Conservation (phyloP, 2,329 filamentous ascomycete genomes). For the Botrytis tulipae region DNA sequence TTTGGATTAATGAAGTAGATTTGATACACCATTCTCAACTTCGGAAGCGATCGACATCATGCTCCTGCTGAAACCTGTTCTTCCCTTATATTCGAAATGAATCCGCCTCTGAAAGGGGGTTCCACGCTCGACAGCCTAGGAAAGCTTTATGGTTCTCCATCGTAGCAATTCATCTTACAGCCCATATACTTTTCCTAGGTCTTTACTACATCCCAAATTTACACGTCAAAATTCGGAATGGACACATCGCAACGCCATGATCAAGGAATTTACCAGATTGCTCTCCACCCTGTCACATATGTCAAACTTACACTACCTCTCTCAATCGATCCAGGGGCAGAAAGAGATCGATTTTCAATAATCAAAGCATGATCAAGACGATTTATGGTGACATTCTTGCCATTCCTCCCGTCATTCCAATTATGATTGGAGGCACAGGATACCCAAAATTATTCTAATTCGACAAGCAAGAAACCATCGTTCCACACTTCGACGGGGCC, state of each 20-base stretch:
- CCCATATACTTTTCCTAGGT: background rate
- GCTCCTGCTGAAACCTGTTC: background rate
- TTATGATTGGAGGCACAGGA: slow-evolving; percentile 34
- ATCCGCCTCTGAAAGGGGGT: background rate
- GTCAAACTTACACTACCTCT: background rate
- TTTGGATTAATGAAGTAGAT: background rate
- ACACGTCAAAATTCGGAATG: background rate
- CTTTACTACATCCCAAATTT: background rate
- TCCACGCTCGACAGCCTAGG: background rate
- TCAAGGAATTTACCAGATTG: background rate
- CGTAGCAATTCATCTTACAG: background rate
- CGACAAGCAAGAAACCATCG: slow-evolving; percentile 28
- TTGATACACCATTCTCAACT: background rate
- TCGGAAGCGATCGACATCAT: too few species aligned
- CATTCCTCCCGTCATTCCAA: too few species aligned
- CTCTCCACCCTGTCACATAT: background rate
- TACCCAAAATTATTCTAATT: slow-evolving; percentile 23
- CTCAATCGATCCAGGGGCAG: background rate
- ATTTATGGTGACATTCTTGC: background rate
- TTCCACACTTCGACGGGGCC: slow-evolving; percentile 50
- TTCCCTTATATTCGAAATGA: background rate
- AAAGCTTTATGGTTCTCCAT: background rate
- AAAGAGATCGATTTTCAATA: background rate
- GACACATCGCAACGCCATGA: background rate
- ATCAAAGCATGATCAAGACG: background rate